Evolutionary conservation across 2,329 filamentous ascomycete genomes (phyloP).

Genomic region (Fusarium stilboides): DNA sequence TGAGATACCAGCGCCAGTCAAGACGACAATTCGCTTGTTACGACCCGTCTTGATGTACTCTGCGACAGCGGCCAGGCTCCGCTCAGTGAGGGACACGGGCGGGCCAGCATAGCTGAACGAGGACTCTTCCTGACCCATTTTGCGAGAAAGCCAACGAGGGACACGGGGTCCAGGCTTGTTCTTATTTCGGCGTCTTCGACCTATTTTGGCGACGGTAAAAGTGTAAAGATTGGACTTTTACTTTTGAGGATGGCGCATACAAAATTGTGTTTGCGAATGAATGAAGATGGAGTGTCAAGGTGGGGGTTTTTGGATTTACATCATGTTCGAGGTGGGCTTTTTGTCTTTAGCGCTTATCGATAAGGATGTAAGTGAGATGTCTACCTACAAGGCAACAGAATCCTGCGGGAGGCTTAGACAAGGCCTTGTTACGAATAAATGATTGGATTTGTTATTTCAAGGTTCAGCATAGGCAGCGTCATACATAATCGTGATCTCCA

Average conservation of each 20-base stretch:
- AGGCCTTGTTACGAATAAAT: neutral
- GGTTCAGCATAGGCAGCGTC: conserved; percentile 1
- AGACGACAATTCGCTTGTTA: conserved; percentile 82
- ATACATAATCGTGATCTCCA: neutral
- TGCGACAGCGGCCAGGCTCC: conserved; percentile 82
- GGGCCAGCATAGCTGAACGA: conserved; percentile 74
- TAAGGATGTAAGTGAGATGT: conserved; percentile 38
- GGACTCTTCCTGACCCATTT: conserved; percentile 91
- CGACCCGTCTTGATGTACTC: conserved; percentile 81
- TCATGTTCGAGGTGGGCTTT: conserved; percentile 33
- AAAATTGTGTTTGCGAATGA: conserved; percentile 12
- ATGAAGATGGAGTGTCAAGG: conserved; percentile 26
- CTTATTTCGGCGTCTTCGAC: conserved; percentile 56
- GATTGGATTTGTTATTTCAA: neutral
- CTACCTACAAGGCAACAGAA: conserved; percentile 24
- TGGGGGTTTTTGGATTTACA: conserved; percentile 47
- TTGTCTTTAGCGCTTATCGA: conserved; percentile 43
- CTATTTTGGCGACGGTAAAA: conserved; percentile 55
- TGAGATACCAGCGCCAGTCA: conserved; percentile 92
- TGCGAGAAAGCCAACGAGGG: conserved; percentile 59
- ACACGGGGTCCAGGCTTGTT: conserved; percentile 54
- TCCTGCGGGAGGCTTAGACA: neutral
- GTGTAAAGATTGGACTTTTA: conserved; percentile 11
- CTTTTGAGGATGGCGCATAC: conserved; percentile 28
- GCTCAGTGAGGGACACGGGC: conserved; percentile 76